Conservation (phyloP, 345 rosid genomes). For the Eucalyptus globulus region DNA sequence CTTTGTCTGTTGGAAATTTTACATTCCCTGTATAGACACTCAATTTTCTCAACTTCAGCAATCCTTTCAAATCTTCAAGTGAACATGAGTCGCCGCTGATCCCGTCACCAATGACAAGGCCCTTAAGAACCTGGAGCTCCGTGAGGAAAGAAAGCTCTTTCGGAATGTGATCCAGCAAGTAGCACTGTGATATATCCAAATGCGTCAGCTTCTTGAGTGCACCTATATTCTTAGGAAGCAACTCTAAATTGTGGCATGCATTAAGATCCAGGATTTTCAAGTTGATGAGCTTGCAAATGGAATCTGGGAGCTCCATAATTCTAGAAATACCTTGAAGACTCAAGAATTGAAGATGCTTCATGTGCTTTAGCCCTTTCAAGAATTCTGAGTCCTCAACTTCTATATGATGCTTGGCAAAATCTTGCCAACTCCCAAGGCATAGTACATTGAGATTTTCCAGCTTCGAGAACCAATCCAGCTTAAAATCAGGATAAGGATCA, state of each 20-base stretch:
- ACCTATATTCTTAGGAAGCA: slow-evolving; percentile 29
- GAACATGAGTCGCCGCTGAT: not conserved
- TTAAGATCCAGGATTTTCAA: slow-evolving; percentile 46
- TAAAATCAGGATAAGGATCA: slow-evolving; percentile 26
- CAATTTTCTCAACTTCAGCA: not conserved
- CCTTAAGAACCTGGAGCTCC: slow-evolving; percentile 42
- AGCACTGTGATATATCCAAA: slow-evolving; percentile 35
- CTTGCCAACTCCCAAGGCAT: not conserved
- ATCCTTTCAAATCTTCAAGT: fast-evolving
- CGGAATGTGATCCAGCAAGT: slow-evolving; percentile 38
- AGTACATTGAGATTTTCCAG: not conserved
- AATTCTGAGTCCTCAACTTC: not conserved
- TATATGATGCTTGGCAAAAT: not conserved
- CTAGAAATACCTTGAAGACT: slow-evolving; percentile 55
- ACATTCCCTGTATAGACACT: not conserved
- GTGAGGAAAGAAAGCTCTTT: slow-evolving; percentile 16
- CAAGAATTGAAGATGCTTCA: slow-evolving; percentile 1
- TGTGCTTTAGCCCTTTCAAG: not conserved
- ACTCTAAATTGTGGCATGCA: slow-evolving; percentile 36
- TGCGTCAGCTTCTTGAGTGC: slow-evolving; percentile 25
- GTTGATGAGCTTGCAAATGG: slow-evolving; percentile 7
- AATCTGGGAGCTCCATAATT: slow-evolving; percentile 11
- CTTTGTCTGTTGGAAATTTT: not conserved
- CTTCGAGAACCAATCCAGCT: slow-evolving; percentile 15
- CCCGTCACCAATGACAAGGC: slow-evolving; percentile 26